Evolutionary conservation across 164 flowering plant genomes (phyloP).

Genomic region (Sedum album): DNA sequence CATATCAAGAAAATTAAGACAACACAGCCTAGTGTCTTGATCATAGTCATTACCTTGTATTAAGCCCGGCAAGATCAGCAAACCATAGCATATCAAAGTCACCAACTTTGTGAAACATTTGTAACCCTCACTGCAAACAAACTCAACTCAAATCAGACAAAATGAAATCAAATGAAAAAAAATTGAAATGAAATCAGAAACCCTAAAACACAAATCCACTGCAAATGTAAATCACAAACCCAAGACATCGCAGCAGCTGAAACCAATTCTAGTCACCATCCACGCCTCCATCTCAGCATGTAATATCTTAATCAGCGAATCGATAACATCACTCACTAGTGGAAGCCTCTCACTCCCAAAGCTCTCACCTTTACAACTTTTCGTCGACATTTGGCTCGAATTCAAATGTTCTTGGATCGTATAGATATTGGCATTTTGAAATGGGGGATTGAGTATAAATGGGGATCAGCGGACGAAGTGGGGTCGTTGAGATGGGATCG

Average conservation of each 20-base stretch:
- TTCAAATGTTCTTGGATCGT: background rate
- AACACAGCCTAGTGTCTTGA: background rate
- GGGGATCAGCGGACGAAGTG: background rate
- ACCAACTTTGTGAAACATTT: background rate
- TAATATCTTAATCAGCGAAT: background rate
- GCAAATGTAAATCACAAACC: background rate
- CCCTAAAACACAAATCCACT: background rate
- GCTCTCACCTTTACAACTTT: background rate
- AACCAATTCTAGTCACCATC: background rate
- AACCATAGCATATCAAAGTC: background rate
- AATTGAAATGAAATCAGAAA: background rate
- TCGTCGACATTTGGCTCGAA: background rate
- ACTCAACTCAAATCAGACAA: background rate
- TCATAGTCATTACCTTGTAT: background rate
- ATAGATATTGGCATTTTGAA: background rate
- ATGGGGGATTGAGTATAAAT: background rate
- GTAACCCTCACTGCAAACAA: background rate
- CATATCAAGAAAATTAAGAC: background rate
- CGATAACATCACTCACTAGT: background rate
- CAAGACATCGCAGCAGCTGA: slow-evolving; percentile 1
- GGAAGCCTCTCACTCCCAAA: background rate
- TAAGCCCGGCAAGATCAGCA: background rate
- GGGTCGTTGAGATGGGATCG: background rate
- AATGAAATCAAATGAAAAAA: too few species aligned
- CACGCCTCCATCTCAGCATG: background rate